Conservation (phyloP, 73 alveolate species). For the Tetrahymena borealis region DNA sequence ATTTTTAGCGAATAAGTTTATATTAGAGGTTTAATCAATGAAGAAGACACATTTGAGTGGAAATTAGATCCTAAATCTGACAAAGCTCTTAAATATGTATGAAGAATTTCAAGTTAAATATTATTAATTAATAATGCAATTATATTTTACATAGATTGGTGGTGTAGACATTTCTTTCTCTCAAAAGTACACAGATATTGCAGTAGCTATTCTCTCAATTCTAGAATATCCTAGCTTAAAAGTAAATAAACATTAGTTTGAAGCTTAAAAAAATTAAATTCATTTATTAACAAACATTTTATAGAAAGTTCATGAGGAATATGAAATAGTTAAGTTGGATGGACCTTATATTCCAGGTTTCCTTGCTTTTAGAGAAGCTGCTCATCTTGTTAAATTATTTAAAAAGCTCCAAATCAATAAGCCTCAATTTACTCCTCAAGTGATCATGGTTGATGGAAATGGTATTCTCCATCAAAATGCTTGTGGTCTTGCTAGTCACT, state of each 20-base stretch:
- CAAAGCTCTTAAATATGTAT: background rate
- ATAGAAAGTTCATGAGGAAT: slow-evolving; percentile 59
- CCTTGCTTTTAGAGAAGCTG: slow-evolving; percentile 96
- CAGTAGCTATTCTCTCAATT: background rate
- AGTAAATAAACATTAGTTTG: no score
- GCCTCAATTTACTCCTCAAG: slow-evolving; percentile 79
- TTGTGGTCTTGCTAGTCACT: slow-evolving; percentile 94
- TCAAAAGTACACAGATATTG: background rate
- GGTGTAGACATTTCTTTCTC: background rate
- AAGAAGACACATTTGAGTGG: background rate
- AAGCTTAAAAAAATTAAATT: no score
- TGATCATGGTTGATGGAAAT: slow-evolving; percentile 90
- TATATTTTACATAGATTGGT: background rate
- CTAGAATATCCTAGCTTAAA: background rate
- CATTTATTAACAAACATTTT: background rate
- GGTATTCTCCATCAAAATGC: slow-evolving; percentile 91
- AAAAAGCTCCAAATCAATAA: slow-evolving; percentile 58
- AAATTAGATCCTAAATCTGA: background rate
- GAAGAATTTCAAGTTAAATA: background rate
- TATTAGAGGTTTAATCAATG: background rate
- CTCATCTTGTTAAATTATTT: slow-evolving; percentile 66
- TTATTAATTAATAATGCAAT: background rate
- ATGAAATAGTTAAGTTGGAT: slow-evolving; percentile 62
- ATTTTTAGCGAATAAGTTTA: background rate
- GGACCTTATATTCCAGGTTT: slow-evolving; percentile 97